Base-by-base conservation (phyloP, 2,329 filamentous ascomycete species). In the Graphilbum fragrans region DNA sequence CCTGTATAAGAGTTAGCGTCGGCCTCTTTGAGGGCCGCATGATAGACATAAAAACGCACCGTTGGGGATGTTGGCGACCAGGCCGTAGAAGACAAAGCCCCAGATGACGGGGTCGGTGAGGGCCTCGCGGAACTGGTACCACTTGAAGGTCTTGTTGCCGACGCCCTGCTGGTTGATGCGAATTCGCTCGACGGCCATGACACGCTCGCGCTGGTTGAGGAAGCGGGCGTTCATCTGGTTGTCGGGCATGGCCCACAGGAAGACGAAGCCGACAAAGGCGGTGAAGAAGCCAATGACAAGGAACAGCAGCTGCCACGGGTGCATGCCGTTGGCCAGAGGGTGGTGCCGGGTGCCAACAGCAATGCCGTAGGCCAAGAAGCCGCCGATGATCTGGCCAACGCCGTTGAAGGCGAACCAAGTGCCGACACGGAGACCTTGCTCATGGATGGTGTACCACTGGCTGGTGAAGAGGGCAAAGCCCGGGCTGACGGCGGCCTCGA, bases 381-480 rank as follows among this genome's bases (percentile, higher is more conserved):
- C 61, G 10, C 62, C 62, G 2, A 64, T 38, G 34, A 65, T 62
- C 48, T 63, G 59, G 2, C 55, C 61, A 44, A 55, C 56, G 20
- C 61, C 56, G 40, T 57, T 58, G 61, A 80, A 82, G 38, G 64
- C 70, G 58, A 82, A 83, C 80, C 80, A 85, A 42, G 82, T 71
- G 4, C 70, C 72, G 1, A 72, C 73, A 9, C 80, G 63, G 0
- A 66, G 61, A 2, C 74, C 76, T 59, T 84, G 80, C 54, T 85
- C 80, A 41, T 66, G 65, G 55, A 77, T 77, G 1, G 81, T 84
- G 50, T 83, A 86, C 80, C 80, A 85, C 58, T 82, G 77, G 4
- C 66, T 73, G 1, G 79, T 83, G 49, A 85, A 68, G 2, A 85
- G 63, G 0, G 76, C 72, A 49, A 83, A 83, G 0, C 78, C 78